Evolutionary conservation across 371 early-diverging fungal species (phyloP).

Genomic region (Mortierella sp.): DNA sequence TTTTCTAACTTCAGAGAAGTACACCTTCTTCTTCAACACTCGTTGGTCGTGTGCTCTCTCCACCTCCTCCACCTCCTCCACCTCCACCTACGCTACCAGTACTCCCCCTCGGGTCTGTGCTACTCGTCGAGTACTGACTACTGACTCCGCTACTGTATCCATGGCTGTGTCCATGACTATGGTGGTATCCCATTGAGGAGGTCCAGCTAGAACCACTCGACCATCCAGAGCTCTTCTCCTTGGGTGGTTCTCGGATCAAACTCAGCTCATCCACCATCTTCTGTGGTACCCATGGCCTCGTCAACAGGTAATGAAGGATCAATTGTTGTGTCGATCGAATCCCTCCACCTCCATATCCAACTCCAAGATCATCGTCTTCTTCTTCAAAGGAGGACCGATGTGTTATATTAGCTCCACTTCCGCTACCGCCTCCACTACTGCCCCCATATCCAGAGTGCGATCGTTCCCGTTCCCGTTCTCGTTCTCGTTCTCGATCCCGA

Average conservation of each 20-base stretch:
- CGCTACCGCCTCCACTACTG: conserved; percentile 10
- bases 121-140: conserved; percentile 32
- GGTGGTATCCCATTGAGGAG: conserved; percentile 34
- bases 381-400: conserved; percentile 53
- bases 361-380: conserved; percentile 54
- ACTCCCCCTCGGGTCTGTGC: conserved; percentile 44
- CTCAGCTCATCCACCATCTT: conserved; percentile 82
- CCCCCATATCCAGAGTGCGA: no score
- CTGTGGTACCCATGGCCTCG: conserved; percentile 69
- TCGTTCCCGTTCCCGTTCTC: no score
- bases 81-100: conserved; percentile 51
- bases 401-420: conserved; percentile 54
- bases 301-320: conserved; percentile 76
- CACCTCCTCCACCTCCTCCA: conserved; percentile 54
- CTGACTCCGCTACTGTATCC: no score
- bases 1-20: background rate
- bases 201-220: conserved; percentile 24
- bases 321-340: conserved; percentile 53
- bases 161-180: conserved; percentile 9
- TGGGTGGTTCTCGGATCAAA: conserved; percentile 73
- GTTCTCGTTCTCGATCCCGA: no score
- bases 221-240: conserved; percentile 43
- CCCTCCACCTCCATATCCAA: no score
- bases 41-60: conserved; percentile 57
- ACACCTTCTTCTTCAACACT: conserved; percentile 57